These are phyloP conservation scores for Saururus chinensis DNA, from an alignment of 164 flowering plant genomes.

Conservation along the genomic window DNA sequence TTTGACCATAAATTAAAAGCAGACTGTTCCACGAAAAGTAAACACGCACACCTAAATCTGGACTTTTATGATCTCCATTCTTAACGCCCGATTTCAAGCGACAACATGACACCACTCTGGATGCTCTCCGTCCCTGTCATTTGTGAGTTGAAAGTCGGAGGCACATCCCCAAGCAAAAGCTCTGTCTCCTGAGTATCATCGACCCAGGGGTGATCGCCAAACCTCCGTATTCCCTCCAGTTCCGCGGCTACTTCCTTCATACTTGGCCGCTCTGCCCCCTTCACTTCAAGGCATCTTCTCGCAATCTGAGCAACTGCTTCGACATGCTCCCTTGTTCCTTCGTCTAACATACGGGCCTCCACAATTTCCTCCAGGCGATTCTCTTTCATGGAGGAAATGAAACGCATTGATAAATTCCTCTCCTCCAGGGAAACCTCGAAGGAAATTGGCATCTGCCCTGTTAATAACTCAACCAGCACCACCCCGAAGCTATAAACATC, in stretches of 20 bases:
- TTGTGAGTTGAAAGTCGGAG: background rate
- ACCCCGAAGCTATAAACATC: conserved; percentile 16
- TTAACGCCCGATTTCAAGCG: background rate
- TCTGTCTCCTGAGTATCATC: background rate
- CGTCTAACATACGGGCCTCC: background rate
- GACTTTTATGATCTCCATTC: background rate
- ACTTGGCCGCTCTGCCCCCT: background rate
- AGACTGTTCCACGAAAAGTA: no score
- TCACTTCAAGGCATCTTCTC: background rate
- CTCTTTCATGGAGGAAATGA: conserved; percentile 3
- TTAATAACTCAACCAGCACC: conserved; percentile 10
- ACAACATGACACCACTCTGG: background rate
- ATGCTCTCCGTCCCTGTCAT: background rate
- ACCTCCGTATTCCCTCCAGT: conserved; percentile 1
- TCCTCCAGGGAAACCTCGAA: background rate
- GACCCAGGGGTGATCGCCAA: background rate
- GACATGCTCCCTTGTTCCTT: background rate
- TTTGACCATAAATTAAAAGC: no score
- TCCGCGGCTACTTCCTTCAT: conserved; percentile 2
- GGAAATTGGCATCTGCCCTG: conserved; percentile 2
- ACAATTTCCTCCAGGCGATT: background rate
- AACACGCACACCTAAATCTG: no score
- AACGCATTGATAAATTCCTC: background rate
- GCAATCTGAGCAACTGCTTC: background rate
- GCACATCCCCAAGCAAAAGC: background rate